Evolutionary conservation across 2,329 filamentous ascomycete species (phyloP).

Genomic region (Epichloe gansuensis): DNA sequence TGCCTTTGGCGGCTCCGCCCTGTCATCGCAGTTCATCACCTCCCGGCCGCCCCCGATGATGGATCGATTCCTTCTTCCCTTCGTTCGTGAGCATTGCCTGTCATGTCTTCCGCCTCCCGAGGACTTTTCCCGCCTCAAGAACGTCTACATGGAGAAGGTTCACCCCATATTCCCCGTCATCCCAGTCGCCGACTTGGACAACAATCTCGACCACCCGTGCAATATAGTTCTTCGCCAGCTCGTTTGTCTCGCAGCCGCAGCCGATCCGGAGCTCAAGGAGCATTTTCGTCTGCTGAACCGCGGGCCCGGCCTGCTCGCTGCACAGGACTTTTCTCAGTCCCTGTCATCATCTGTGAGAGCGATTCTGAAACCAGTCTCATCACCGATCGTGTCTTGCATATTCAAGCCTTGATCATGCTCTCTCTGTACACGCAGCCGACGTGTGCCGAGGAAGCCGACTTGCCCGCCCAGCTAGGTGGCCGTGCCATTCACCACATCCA

Average conservation of each 20-base stretch:
- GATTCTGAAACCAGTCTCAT: conserved; percentile 41
- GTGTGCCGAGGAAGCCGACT: conserved; percentile 39
- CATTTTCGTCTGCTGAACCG: conserved; percentile 33
- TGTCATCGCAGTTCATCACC: conserved; percentile 25
- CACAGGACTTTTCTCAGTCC: conserved; percentile 35
- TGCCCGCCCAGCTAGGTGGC: conserved; percentile 39
- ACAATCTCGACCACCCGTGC: conserved; percentile 20
- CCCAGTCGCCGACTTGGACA: conserved; percentile 23
- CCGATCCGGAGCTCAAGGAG: conserved; percentile 31
- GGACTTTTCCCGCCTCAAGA: conserved; percentile 33
- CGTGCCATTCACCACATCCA: conserved; percentile 46
- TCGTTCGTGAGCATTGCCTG: conserved; percentile 33
- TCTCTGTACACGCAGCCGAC: conserved; percentile 48
- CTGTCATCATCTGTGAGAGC: conserved; percentile 36
- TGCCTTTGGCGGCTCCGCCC: conserved; percentile 12
- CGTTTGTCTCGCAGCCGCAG: conserved; percentile 41
- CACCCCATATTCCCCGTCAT: conserved; percentile 44
- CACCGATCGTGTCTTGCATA: conserved; percentile 40
- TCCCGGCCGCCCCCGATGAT: conserved; percentile 26
- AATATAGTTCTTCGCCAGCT: conserved; percentile 39
- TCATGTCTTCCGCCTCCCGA: conserved; percentile 33
- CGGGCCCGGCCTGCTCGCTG: conserved; percentile 26
- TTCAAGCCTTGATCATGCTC: conserved; percentile 40
- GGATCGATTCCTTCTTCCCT: conserved; percentile 29
- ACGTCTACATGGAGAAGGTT: conserved; percentile 38